A percentile compares a stretch with the other conserved stretches of the same genome.
Evolutionary conservation across 2,329 filamentous ascomycete genomes (phyloP).

Genomic region (Exophiala sp.): DNA sequence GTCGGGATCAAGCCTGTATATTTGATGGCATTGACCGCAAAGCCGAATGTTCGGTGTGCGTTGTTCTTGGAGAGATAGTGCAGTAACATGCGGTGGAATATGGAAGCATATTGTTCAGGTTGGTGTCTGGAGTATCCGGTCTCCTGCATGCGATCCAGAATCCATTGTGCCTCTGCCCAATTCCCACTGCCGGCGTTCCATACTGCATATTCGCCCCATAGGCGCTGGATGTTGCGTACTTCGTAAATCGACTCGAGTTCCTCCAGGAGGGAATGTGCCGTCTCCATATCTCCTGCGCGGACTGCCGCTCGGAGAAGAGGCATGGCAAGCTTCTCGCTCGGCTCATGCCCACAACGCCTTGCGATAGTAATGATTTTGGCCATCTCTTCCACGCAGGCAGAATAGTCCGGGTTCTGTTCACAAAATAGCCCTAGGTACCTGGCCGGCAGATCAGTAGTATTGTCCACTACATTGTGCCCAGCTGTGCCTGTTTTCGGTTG

Average conservation of each 20-base stretch:
- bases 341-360: conserved; percentile 6
- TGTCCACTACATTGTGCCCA: neutral
- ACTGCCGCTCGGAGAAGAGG: conserved; percentile 39
- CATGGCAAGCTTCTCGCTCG: conserved; percentile 38
- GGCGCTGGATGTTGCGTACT: conserved; percentile 33
- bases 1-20: conserved; percentile 20
- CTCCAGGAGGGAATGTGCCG: conserved; percentile 33
- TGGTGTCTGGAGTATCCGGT: conserved; percentile 31
- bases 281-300: conserved; percentile 34
- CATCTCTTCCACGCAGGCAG: conserved; percentile 30
- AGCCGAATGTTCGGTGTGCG: conserved; percentile 13
- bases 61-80: conserved; percentile 8
- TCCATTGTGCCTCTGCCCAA: conserved; percentile 38
- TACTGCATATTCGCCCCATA: conserved; percentile 36
- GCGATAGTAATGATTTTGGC: conserved; percentile 27
- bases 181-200: conserved; percentile 36
- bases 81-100: conserved; percentile 19
- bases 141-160: conserved; percentile 36
- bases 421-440: conserved; percentile 32
- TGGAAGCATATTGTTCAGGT: conserved; percentile 7
- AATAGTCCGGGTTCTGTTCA: conserved; percentile 33
- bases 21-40: conserved; percentile 19
- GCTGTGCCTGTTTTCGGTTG: neutral
- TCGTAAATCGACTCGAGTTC: conserved; percentile 34
- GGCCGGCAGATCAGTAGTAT: neutral